Conservation (phyloP, 139 green algal species). For the Picocystis salinarum region DNA sequence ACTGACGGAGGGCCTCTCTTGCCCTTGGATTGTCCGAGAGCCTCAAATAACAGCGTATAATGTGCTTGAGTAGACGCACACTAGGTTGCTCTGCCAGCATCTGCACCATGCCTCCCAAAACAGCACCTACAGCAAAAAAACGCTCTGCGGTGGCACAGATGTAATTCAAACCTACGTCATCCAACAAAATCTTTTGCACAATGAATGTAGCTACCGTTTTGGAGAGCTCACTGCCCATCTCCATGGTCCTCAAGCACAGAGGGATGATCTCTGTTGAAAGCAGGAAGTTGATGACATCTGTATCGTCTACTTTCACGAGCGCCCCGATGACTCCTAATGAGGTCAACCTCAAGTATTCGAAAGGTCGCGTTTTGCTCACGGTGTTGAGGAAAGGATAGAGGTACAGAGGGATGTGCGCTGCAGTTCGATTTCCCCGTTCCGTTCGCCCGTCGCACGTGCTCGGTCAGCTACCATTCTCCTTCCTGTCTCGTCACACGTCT, state of each 20-base stretch:
- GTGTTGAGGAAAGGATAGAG: conserved; percentile 99
- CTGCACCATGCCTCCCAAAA: conserved; percentile 76
- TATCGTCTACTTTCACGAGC: conserved; percentile 97
- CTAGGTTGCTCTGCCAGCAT: conserved; percentile 61
- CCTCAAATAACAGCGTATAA: conserved; percentile 94
- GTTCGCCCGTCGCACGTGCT: too few species aligned
- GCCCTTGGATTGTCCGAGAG: conserved; percentile 73
- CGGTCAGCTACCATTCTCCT: too few species aligned
- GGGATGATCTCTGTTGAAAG: conserved; percentile 98
- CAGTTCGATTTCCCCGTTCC: too few species aligned
- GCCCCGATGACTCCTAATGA: conserved; percentile 90
- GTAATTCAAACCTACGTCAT: conserved; percentile 87
- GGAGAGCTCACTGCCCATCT: conserved; percentile 94
- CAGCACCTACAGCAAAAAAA: conserved; percentile 89
- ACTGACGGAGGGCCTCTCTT: conserved; percentile 78
- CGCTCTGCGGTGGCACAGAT: conserved; percentile 95
- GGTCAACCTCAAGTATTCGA: conserved; percentile 96
- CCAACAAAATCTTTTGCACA: conserved; percentile 96
- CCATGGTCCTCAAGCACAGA: conserved; percentile 95
- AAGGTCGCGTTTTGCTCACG: conserved; percentile 83
- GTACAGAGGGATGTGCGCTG: conserved; percentile 93
- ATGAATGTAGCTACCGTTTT: conserved; percentile 99
- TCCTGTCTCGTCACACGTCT: too few species aligned
- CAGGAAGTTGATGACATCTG: conserved; percentile 98
- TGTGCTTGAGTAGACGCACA: conserved; percentile 94